Evolutionary conservation across 768 basidiomycete genomes (phyloP).

Genomic region (Rhizopogon sp.): DNA sequence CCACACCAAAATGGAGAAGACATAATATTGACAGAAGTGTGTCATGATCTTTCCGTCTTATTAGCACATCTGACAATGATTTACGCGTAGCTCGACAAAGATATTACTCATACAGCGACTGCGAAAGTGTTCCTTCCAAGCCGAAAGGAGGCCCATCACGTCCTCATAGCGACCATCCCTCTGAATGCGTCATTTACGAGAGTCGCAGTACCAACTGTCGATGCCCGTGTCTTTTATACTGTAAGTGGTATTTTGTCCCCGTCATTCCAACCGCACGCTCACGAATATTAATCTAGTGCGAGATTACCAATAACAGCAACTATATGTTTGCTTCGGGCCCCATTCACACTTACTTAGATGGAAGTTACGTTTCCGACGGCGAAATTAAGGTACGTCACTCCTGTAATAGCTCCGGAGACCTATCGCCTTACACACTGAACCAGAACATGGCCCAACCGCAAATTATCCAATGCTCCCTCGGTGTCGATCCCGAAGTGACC

Average conservation of each 20-base stretch:
- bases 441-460: slow-evolving; percentile 14
- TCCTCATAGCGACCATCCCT: slow-evolving; percentile 17
- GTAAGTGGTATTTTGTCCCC: slow-evolving; percentile 2
- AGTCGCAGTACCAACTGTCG: slow-evolving; percentile 16
- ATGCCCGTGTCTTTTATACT: slow-evolving; percentile 16
- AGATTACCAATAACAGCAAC: slow-evolving; percentile 21
- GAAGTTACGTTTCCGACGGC: slow-evolving; percentile 21
- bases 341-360: slow-evolving; percentile 23
- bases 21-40: neutral
- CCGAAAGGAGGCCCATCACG: slow-evolving; percentile 4
- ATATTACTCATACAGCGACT: slow-evolving; percentile 12
- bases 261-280: neutral
- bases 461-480: slow-evolving; percentile 15
- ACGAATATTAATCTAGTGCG: slow-evolving; percentile 8
- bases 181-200: slow-evolving; percentile 18
- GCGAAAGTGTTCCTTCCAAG: slow-evolving; percentile 13
- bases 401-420: neutral
- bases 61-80: neutral
- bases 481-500: slow-evolving; percentile 12
- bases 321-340: slow-evolving; percentile 23
- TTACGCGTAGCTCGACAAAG: neutral
- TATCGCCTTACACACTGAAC: neutral
- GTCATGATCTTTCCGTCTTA: neutral
- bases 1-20: neutral
- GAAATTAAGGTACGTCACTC: slow-evolving; percentile 14